Percentiles rank a stretch among this genome's conserved stretches.
These are phyloP conservation scores for Penicillium macrosclerotiorum DNA, from an alignment of 495 filamentous ascomycete genomes.

Conservation along the genomic window DNA sequence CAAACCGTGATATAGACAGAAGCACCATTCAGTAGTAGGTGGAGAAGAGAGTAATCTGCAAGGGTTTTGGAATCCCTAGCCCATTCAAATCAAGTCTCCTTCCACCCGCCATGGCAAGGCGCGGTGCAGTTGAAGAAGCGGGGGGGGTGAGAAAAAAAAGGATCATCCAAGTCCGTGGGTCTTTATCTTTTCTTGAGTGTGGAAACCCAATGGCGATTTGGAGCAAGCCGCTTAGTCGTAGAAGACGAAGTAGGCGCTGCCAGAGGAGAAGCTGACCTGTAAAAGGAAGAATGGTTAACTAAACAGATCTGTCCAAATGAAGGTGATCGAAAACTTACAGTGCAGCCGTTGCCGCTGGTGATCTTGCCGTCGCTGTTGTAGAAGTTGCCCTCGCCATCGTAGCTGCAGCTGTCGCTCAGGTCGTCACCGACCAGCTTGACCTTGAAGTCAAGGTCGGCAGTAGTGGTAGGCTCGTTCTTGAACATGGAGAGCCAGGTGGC, in stretches of 20 bases:
- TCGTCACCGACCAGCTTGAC: slow-evolving; percentile 68
- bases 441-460: slow-evolving; percentile 65
- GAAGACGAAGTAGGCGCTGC: slow-evolving; percentile 46
- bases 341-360: slow-evolving; percentile 60
- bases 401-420: slow-evolving; percentile 66
- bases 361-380: slow-evolving; percentile 40
- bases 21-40: slow-evolving; percentile 13
- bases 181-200: slow-evolving; percentile 2
- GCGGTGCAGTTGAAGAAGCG: slow-evolving; percentile 7
- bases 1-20: slow-evolving; percentile 31
- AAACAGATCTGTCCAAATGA: not conserved
- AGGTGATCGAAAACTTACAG: slow-evolving; percentile 45
- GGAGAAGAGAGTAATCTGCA: slow-evolving; percentile 12
- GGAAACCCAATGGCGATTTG: slow-evolving; percentile 1
- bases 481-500: slow-evolving; percentile 85
- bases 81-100: slow-evolving; percentile 5
- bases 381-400: slow-evolving; percentile 58
- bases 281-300: slow-evolving; percentile 11
- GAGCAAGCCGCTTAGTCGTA: slow-evolving; percentile 25
- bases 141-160: not conserved
- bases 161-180: slow-evolving; percentile 10
- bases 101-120: too few species aligned
- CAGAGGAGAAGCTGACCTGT: slow-evolving; percentile 46
- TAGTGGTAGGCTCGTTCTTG: slow-evolving; percentile 63
- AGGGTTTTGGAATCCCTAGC: too few species aligned